Evolutionary conservation across 176 grass and related monocot species (phyloP).

Genomic region (Pontederia paniculata): DNA sequence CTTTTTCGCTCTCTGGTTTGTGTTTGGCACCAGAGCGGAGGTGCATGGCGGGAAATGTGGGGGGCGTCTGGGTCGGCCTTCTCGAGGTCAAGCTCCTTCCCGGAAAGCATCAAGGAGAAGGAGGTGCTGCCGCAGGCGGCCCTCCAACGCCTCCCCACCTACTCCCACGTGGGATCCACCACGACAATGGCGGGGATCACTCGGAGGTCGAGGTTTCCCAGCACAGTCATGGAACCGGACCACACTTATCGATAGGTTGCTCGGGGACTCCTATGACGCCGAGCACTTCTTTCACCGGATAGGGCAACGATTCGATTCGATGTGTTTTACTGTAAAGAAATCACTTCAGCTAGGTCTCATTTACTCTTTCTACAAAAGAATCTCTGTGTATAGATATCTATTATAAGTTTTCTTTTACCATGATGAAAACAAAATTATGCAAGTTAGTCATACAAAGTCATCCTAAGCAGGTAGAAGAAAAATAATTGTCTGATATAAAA

Average conservation of each 20-base stretch:
- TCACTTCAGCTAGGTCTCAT: no score
- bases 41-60: constrained; percentile 42
- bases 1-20: neutral
- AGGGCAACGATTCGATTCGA: constrained; percentile 75
- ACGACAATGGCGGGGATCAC: constrained; percentile 24
- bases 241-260: constrained; percentile 69
- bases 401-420: no score
- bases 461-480: no score
- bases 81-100: constrained; percentile 70
- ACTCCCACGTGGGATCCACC: constrained; percentile 53
- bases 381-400: no score
- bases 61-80: constrained; percentile 46
- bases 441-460: no score
- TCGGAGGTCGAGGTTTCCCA: constrained; percentile 68
- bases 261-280: constrained; percentile 57
- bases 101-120: constrained; percentile 45
- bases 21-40: neutral
- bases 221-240: constrained; percentile 65
- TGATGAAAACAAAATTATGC: no score
- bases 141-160: constrained; percentile 72
- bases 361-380: no score
- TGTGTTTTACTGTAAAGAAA: no score
- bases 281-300: constrained; percentile 89
- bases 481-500: neutral
- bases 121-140: constrained; percentile 73